Evolutionary conservation across 2,329 filamentous ascomycete species (phyloP), one percentile per base, ranked within the genome.

Genomic region (Fusarium newnesense): DNA sequence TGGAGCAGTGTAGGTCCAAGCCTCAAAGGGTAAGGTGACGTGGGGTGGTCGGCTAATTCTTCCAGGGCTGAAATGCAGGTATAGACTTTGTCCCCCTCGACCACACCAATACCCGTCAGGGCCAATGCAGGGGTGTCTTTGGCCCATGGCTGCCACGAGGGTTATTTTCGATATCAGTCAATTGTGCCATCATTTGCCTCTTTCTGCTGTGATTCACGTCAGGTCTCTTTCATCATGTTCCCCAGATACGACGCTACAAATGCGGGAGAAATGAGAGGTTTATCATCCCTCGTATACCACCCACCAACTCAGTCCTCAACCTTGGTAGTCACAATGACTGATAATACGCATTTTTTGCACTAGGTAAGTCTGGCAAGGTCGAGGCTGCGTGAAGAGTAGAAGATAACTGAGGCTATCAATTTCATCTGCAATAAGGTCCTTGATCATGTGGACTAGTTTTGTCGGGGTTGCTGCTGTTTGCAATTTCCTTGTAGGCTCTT

Each of bases 91-190:
- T 52, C 36, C 49, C 46, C 49, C 42, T 60, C 61, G 66, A 62
- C 70, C 53, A 62, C 36, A 47, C 69, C 65, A 67, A 34, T n/a
- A 61, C 54, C 60, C 58, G 50, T 44, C 52, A 72, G 56, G 62
- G 47, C 60, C 62, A 61, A 37, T 70, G 57, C 76, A 77, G 70
- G 76, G 76, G 65, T 77, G 70, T 75, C 74, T 71, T 53, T 73
- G 74, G 64, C 76, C 76, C 53, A 67, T 74, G 73, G 74, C 76
- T 78, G 76, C 76, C 76, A 77, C 76, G 73, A 75, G 76, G 73
- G 59, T n/a, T 59, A 50, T 61, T 42, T 54, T 77, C 54, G 56
- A 75, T 70, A 60, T 64, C 65, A 63, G 54, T 56, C 19, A 58
- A 46, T 28, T 58, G 47, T 47, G 64, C 63, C 69, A 64, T 71